Base-by-base conservation (phyloP, 805 yeast genomes). In the Candida insectorum region DNA sequence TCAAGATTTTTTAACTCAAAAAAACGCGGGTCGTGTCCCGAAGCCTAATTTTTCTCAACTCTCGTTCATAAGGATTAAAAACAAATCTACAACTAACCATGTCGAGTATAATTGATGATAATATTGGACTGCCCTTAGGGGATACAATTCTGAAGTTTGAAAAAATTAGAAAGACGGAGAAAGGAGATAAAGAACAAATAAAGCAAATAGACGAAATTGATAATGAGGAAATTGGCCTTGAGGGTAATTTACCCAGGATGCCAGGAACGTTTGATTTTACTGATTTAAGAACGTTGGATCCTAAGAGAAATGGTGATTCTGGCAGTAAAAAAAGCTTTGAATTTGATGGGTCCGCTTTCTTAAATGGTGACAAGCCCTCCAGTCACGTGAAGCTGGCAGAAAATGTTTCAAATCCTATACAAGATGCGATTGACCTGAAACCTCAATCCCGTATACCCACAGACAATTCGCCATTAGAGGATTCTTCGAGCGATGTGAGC, bases 261-360 rank as follows among this genome's bases (percentile, higher is more conserved):
- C 57, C 57, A 8, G 57, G 47, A 4, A 45, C 52, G 8, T 52
- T 41, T 28, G 54, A 49, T 33, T 44, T 52, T 11, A 41, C 40
- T 22, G 52, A 47, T 27, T 30, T 49, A n/a, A 45, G 39, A 23
- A 31, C 28, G 22, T n/a, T n/a, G n/a, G n/a, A n/a, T n/a, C n/a
- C n/a, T n/a, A n/a, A n/a, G n/a, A n/a, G n/a, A n/a, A n/a, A n/a
- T n/a, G n/a, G n/a, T n/a, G n/a, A n/a, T n/a, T n/a, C n/a, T n/a
- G n/a, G n/a, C n/a, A n/a, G n/a, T n/a, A n/a, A n/a, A n/a, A n/a
- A n/a, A n/a, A n/a, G n/a, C n/a, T n/a, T n/a, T n/a, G n/a, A n/a
- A n/a, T n/a, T n/a, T n/a, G n/a, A n/a, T n/a, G n/a, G n/a, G n/a
- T n/a, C n/a, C n/a, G n/a, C n/a, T n/a, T n/a, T n/a, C n/a, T n/a